These are phyloP conservation scores for Artemisia argyi DNA, from an alignment of 129 eudicot genomes.

Conservation along the genomic window DNA sequence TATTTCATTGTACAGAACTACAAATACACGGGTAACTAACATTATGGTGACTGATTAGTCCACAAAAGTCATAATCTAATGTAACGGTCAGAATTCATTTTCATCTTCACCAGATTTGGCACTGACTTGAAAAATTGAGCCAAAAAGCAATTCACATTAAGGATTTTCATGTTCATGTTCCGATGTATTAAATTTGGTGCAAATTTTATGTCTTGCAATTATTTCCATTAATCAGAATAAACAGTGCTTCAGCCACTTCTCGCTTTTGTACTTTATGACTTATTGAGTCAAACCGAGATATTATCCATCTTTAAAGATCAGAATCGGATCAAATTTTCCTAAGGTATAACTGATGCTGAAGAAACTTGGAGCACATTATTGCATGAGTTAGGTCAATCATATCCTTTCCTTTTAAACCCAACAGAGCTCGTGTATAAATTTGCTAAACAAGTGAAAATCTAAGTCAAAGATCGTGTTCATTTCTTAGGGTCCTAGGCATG, in stretches of 20 bases:
- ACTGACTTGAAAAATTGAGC: background rate
- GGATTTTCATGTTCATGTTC: slow-evolving; percentile 9
- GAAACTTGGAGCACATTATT: background rate
- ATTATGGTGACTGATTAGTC: slow-evolving; percentile 2
- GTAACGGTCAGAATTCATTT: background rate
- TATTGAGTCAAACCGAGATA: background rate
- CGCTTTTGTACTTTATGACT: background rate
- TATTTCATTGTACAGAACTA: background rate
- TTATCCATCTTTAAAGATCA: background rate
- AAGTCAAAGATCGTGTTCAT: background rate
- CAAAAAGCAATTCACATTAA: background rate
- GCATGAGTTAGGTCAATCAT: background rate
- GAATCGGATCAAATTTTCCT: background rate
- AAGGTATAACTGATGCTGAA: background rate
- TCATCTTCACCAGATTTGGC: no score
- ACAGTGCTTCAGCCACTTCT: slow-evolving; percentile 6
- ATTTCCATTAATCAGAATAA: slow-evolving; percentile 7
- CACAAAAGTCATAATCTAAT: slow-evolving; percentile 14
- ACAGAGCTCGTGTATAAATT: background rate
- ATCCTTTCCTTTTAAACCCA: slow-evolving; percentile 1
- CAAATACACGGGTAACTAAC: background rate
- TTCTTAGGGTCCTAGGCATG: background rate
- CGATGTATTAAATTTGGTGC: slow-evolving; percentile 14
- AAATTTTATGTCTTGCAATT: slow-evolving; percentile 9
- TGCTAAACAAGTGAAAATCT: background rate